Conservation (phyloP, 371 early-diverging fungal genomes). For the Cokeromyces recurvatus region DNA sequence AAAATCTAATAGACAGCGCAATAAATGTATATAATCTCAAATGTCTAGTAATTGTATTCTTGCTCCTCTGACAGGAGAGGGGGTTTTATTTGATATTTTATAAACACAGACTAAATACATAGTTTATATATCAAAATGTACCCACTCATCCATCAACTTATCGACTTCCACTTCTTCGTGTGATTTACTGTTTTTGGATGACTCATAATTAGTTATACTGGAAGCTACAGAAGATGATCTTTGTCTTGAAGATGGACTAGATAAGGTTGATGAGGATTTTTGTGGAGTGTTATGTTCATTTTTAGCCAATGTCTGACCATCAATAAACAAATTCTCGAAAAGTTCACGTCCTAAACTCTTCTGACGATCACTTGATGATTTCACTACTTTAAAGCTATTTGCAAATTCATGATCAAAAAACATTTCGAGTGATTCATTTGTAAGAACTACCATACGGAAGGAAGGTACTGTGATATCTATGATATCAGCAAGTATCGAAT, state of each 20-base stretch:
- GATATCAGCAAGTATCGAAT: slow-evolving; percentile 13
- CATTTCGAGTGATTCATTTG: slow-evolving; percentile 60
- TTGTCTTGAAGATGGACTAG: no score
- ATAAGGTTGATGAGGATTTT: no score
- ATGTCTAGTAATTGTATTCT: no score
- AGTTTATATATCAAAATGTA: neutral
- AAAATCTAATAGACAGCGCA: no score
- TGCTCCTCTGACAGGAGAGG: no score
- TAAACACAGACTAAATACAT: no score
- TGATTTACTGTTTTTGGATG: slow-evolving; percentile 10
- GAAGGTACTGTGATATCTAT: slow-evolving; percentile 24
- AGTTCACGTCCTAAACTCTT: slow-evolving; percentile 45
- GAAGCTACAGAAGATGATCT: slow-evolving; percentile 9
- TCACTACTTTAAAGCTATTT: slow-evolving; percentile 57
- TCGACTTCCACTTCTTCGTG: slow-evolving; percentile 12
- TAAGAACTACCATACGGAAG: slow-evolving; percentile 56
- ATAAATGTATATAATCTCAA: no score
- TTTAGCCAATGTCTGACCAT: slow-evolving; percentile 43
- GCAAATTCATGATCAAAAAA: slow-evolving; percentile 67
- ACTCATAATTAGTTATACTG: no score
- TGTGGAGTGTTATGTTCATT: neutral
- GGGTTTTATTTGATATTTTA: no score
- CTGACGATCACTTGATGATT: slow-evolving; percentile 49
- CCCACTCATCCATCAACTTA: neutral
- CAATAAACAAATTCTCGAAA: slow-evolving; percentile 50